Evolutionary conservation across 2,329 filamentous ascomycete species (phyloP).

Genomic region (Penicillium freii): DNA sequence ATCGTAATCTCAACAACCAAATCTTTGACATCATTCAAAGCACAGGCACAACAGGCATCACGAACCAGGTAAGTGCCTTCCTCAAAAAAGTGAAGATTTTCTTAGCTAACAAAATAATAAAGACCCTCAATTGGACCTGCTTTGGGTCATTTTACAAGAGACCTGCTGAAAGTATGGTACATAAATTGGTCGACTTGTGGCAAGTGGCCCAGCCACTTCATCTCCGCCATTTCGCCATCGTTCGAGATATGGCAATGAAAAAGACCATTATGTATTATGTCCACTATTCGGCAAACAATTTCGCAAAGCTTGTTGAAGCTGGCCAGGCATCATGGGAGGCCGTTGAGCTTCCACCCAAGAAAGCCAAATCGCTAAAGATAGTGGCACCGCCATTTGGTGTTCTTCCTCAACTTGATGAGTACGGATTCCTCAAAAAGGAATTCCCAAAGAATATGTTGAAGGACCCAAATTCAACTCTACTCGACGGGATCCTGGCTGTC

Average conservation of each 20-base stretch:
- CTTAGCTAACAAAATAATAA: not conserved
- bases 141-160: slow-evolving; percentile 55
- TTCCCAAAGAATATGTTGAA: slow-evolving; percentile 37
- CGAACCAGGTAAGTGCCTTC: slow-evolving; percentile 42
- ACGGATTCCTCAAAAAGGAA: slow-evolving; percentile 47
- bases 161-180: slow-evolving; percentile 54
- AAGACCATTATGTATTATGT: slow-evolving; percentile 52
- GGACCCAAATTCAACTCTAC: slow-evolving; percentile 45
- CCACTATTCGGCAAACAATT: slow-evolving; percentile 55
- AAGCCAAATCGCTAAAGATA: slow-evolving; percentile 30
- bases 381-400: slow-evolving; percentile 33
- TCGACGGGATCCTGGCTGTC: slow-evolving; percentile 37
- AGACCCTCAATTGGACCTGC: slow-evolving; percentile 43
- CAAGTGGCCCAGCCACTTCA: slow-evolving; percentile 58
- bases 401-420: slow-evolving; percentile 42
- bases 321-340: slow-evolving; percentile 55
- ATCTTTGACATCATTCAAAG: slow-evolving; percentile 51
- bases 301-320: slow-evolving; percentile 52
- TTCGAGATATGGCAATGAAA: slow-evolving; percentile 53
- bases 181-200: slow-evolving; percentile 56
- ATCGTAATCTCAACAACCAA: slow-evolving; percentile 52
- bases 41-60: slow-evolving; percentile 50
- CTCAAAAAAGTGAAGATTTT: not conserved
- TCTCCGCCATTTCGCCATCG: slow-evolving; percentile 56
- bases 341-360: slow-evolving; percentile 42